A percentile compares a stretch with the other conserved stretches of the same genome.
Conservation (phyloP, 2,329 filamentous ascomycete genomes). For the Fusarium sp. region DNA sequence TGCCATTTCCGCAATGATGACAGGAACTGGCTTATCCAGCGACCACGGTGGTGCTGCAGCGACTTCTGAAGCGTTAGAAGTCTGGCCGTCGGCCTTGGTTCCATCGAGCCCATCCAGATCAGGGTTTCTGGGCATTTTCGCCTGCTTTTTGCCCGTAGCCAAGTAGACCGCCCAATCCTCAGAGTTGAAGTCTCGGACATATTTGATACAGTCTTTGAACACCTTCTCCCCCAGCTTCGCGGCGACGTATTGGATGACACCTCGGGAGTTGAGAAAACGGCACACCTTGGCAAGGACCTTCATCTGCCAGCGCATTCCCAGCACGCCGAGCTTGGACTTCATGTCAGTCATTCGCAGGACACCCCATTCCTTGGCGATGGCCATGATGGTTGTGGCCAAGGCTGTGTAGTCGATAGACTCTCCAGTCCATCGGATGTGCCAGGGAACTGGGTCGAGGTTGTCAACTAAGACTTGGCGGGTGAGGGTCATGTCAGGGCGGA, state of each 20-base stretch:
- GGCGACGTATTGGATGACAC: constrained; percentile 67
- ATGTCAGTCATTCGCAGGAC: constrained; percentile 70
- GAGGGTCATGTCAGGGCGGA: constrained; percentile 52
- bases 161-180: constrained; percentile 69
- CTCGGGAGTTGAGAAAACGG: constrained; percentile 67
- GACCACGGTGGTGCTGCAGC: constrained; percentile 48
- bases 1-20: constrained; percentile 47
- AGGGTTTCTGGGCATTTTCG: constrained; percentile 35
- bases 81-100: constrained; percentile 35
- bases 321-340: constrained; percentile 67
- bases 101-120: constrained; percentile 44
- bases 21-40: constrained; percentile 50
- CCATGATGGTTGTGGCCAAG: constrained; percentile 68
- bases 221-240: constrained; percentile 65
- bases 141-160: constrained; percentile 58
- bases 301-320: constrained; percentile 69
- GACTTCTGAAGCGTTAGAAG: constrained; percentile 41
- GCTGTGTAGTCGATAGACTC: constrained; percentile 69
- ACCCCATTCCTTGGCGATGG: constrained; percentile 67
- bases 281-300: constrained; percentile 69
- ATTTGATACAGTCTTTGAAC: constrained; percentile 73
- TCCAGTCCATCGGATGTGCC: constrained; percentile 68
- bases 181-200: constrained; percentile 64
- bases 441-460: constrained; percentile 66
- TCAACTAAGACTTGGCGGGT: constrained; percentile 54